A percentile compares a stretch with the other conserved stretches of the same genome.
Conservation (phyloP, 805 yeast genomes). For the Candida schatavii region DNA sequence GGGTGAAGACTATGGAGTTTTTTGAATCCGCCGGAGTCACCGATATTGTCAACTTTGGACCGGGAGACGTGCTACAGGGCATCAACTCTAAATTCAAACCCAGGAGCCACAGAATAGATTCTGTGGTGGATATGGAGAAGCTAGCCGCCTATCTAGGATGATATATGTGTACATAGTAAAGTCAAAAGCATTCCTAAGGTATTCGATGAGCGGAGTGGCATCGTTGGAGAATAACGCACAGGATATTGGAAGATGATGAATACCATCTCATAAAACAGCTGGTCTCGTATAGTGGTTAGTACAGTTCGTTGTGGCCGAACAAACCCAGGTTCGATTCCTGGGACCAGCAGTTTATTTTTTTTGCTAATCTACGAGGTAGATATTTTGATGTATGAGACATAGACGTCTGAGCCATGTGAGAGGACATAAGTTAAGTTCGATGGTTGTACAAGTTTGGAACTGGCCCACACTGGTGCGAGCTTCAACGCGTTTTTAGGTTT, state of each 20-base stretch:
- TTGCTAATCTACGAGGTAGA: too few relatives aligned
- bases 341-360: conserved; percentile 40
- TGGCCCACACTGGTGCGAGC: too few relatives aligned
- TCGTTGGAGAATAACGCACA: too few relatives aligned
- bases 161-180: background rate
- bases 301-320: conserved; percentile 50
- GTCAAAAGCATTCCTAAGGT: too few relatives aligned
- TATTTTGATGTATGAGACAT: too few relatives aligned
- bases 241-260: too few relatives aligned
- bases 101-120: conserved; percentile 7
- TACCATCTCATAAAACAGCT: too few relatives aligned
- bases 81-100: conserved; percentile 17
- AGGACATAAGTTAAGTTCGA: too few relatives aligned
- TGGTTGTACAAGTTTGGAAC: too few relatives aligned
- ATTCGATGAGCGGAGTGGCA: too few relatives aligned
- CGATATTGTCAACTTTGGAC: conserved; percentile 34
- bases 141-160: background rate
- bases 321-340: conserved; percentile 52
- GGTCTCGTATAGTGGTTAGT: conserved; percentile 51
- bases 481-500: too few relatives aligned
- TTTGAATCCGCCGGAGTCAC: conserved; percentile 12
- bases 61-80: conserved; percentile 33
- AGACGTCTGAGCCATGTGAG: too few relatives aligned
- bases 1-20: conserved; percentile 33
- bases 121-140: conserved; percentile 6